Evolutionary conservation across 306 rosid species (phyloP).

Genomic region (Corylus heterophylla): DNA sequence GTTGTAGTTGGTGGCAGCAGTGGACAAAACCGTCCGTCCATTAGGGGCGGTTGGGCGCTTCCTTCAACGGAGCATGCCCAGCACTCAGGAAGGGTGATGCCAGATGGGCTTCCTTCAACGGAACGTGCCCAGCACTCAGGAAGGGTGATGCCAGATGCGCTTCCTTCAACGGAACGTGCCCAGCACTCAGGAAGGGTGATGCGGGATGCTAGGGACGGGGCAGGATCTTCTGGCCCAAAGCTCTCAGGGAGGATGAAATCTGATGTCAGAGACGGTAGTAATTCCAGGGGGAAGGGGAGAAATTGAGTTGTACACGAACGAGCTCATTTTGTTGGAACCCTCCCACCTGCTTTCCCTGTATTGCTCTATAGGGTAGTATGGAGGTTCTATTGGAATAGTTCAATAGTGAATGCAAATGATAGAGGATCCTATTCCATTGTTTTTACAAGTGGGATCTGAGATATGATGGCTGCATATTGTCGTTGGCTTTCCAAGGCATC

Average conservation of each 20-base stretch:
- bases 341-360: not conserved
- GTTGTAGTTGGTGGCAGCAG: slow-evolving; percentile 42
- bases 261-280: slow-evolving; percentile 18
- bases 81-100: slow-evolving; percentile 19
- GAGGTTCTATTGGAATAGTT: too few species aligned
- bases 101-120: slow-evolving; percentile 39
- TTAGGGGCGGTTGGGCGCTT: slow-evolving; percentile 60
- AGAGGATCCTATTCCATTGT: too few species aligned
- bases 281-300: slow-evolving; percentile 30
- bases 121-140: slow-evolving; percentile 35
- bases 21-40: slow-evolving; percentile 33
- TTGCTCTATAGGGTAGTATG: too few species aligned
- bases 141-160: slow-evolving; percentile 22
- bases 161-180: slow-evolving; percentile 47
- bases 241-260: slow-evolving; percentile 29
- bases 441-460: too few species aligned
- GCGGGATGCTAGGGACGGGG: slow-evolving; percentile 2
- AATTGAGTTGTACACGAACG: slow-evolving; percentile 15
- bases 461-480: too few species aligned
- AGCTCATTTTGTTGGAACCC: not conserved
- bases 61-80: slow-evolving; percentile 49
- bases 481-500: too few species aligned
- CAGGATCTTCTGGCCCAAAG: too few species aligned
- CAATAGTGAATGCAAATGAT: too few species aligned
- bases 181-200: slow-evolving; percentile 26